Evolutionary conservation across 345 rosid species (phyloP), one percentile per base, ranked within the genome.

Genomic region (Melaleuca quinquenervia): DNA sequence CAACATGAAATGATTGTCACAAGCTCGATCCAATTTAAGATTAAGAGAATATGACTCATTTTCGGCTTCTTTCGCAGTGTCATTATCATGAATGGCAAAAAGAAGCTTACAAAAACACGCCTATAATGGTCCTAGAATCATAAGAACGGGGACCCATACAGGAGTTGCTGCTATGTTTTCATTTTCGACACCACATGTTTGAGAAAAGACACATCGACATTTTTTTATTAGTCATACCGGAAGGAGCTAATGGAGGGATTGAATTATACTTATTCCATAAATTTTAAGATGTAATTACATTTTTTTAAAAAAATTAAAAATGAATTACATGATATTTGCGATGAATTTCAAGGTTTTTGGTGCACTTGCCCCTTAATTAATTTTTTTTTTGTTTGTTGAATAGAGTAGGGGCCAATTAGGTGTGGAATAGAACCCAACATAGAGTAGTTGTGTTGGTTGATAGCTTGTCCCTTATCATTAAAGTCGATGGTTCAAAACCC

Each of bases 1-100:
- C 48, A 36, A 70, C 80, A 70, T 70, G 80, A 70, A 64, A 70
- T 70, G 80, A 36, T 70, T 70, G 80, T 36, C 80, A 36, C 36
- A 18, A 70, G 80, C 80, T 26, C 24, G 48, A 70, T 18, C 80
- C 45, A 70, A 70, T 70, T 36, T 70, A 20, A 70, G 26, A 36
- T 70, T 70, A 36, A 36, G 80, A 36, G 48, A 70, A 70, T 70
- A 9, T 70, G 26, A 70, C 80, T 36, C 45, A 18, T 36, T 9
- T 70, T 70, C 26, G 36, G 14, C 80, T 48, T 70, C 26, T 70
- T 70, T 36, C 13, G 80, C 24, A 70, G 80, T 44, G 80, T 32
- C 48, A 70, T 70, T 36, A 70, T 70, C 36, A 9, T 9, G 78
- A 70, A 18, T 24, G 32, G 78, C 41, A 70, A 70, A 70, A 36